A percentile compares a stretch with the other conserved stretches of the same genome.
These are phyloP conservation scores for Acanthamoeba castellanii DNA, from an alignment of 208 protist species.

Conservation along the genomic window DNA sequence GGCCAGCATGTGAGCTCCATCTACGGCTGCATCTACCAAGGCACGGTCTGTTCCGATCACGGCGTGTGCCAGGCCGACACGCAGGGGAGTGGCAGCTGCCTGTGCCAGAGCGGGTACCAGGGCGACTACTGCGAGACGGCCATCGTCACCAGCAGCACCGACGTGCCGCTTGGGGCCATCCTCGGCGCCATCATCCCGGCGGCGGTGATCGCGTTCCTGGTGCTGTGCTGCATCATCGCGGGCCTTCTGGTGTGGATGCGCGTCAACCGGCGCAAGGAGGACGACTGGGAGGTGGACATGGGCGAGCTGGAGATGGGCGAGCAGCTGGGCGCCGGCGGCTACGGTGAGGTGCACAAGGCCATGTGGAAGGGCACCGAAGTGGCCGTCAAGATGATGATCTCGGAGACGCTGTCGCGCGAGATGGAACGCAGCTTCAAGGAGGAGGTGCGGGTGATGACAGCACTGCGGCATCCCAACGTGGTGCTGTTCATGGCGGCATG, in stretches of 20 bases:
- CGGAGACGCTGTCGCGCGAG: neutral
- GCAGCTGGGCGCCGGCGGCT: slow-evolving; percentile 24
- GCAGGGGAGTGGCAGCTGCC: neutral
- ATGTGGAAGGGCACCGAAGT: slow-evolving; percentile 34
- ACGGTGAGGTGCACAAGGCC: slow-evolving; percentile 38
- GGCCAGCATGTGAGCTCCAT: slow-evolving; percentile 14
- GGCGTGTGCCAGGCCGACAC: neutral
- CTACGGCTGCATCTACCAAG: neutral
- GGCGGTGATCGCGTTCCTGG: neutral
- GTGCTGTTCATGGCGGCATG: slow-evolving; percentile 34
- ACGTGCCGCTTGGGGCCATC: neutral
- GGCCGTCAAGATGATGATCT: slow-evolving; percentile 51
- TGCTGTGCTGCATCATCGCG: neutral
- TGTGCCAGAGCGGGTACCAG: neutral
- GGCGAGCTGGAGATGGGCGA: slow-evolving; percentile 1
- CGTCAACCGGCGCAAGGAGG: neutral
- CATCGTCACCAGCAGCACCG: neutral
- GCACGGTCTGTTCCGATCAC: slow-evolving; percentile 8
- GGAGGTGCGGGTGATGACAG: slow-evolving; percentile 15
- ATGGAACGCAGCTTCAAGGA: neutral
- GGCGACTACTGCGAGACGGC: neutral
- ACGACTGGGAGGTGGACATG: neutral
- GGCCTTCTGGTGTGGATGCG: neutral
- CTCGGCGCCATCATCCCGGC: neutral
- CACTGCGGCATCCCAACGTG: slow-evolving; percentile 23